Percentiles rank a stretch among this genome's conserved stretches.
Evolutionary conservation across 345 rosid genomes (phyloP).

Genomic region (Eutrema japonicum): DNA sequence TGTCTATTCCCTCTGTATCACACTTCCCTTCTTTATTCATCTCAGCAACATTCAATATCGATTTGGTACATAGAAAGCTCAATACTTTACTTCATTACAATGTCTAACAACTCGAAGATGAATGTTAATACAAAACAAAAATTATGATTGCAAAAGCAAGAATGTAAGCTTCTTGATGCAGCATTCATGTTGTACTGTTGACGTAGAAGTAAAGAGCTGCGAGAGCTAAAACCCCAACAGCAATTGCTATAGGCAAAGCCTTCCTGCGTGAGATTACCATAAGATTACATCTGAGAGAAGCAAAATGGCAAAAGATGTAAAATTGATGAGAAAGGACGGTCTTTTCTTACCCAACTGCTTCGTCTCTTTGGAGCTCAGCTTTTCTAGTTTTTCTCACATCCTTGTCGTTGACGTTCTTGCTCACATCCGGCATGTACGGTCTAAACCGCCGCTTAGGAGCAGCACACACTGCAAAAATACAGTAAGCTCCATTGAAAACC

Average conservation of each 20-base stretch:
- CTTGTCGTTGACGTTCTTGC: constrained; percentile 61
- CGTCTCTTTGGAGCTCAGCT: constrained; percentile 70
- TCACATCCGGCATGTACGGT: constrained; percentile 63
- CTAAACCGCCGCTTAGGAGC: constrained; percentile 94
- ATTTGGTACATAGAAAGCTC: constrained; percentile 37
- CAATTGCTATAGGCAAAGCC: constrained; percentile 76
- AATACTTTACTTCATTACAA: constrained; percentile 15
- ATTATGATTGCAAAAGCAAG: not conserved
- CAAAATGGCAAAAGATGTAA: not conserved
- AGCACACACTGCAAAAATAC: constrained; percentile 71
- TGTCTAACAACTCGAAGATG: constrained; percentile 15
- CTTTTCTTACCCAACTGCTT: constrained; percentile 63
- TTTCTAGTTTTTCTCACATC: constrained; percentile 78
- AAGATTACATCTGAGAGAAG: not conserved
- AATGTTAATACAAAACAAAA: constrained; percentile 24
- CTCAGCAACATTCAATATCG: constrained; percentile 3
- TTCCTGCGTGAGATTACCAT: constrained; percentile 49
- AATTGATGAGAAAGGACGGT: not conserved
- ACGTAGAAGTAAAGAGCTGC: constrained; percentile 82
- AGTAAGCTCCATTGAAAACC: constrained; percentile 1
- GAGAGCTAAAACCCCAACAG: constrained; percentile 65
- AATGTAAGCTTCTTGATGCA: constrained; percentile 1
- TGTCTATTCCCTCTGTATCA: not conserved
- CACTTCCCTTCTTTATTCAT: not conserved
- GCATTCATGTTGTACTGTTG: constrained; percentile 44